A percentile compares a stretch with the other conserved stretches of the same genome.
These are phyloP conservation scores for Nitzschia palea DNA, from an alignment of 108 stramenopile species.

Conservation along the genomic window DNA sequence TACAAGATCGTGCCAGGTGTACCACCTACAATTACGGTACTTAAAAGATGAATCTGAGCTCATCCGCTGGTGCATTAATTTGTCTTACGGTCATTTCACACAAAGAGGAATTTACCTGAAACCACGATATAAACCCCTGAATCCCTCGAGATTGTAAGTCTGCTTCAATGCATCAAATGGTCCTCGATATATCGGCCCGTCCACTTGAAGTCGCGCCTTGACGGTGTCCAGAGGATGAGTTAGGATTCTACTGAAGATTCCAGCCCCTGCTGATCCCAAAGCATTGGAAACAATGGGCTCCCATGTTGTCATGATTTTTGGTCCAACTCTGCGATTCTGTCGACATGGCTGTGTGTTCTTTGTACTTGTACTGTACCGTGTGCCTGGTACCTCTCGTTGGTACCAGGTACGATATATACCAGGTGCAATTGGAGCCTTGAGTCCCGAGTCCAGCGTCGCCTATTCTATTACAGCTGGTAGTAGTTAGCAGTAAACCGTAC, in stretches of 20 bases:
- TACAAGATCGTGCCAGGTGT: slow-evolving; percentile 95
- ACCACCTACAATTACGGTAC: slow-evolving; percentile 82
- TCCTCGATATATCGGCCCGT: slow-evolving; percentile 43
- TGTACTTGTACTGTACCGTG: too few relatives aligned
- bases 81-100: not conserved
- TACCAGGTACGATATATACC: too few relatives aligned
- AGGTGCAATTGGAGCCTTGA: too few relatives aligned
- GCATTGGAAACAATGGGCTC: slow-evolving; percentile 43
- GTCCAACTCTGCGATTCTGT: too few relatives aligned
- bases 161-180: slow-evolving; percentile 61
- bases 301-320: slow-evolving; percentile 7
- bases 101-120: slow-evolving; percentile 46
- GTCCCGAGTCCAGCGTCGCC: too few relatives aligned
- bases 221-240: slow-evolving; percentile 84
- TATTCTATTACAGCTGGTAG: too few relatives aligned
- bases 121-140: slow-evolving; percentile 91
- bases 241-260: slow-evolving; percentile 62
- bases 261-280: slow-evolving; percentile 73
- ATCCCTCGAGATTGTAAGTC: slow-evolving; percentile 81
- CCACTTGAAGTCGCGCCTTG: slow-evolving; percentile 62
- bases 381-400: too few relatives aligned
- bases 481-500: too few relatives aligned
- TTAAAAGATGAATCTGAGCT: not conserved
- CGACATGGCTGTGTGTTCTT: too few relatives aligned
- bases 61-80: not conserved